These are phyloP conservation scores for Colletotrichum sublineola DNA, from an alignment of 2,329 filamentous ascomycete species.

Conservation along the genomic window DNA sequence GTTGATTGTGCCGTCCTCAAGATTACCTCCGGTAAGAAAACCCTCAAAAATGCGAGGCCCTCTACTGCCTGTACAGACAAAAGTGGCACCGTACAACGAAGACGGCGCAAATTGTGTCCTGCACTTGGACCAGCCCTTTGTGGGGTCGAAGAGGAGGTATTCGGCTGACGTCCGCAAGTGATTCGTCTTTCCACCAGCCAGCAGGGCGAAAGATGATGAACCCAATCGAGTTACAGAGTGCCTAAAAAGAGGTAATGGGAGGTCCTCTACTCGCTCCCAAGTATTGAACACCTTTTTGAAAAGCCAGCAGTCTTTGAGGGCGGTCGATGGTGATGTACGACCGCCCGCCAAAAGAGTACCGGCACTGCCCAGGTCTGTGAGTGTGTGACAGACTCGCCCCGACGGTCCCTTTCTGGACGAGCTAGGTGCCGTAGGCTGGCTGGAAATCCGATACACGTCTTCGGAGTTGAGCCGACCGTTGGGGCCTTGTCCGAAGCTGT, in stretches of 20 bases:
- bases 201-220: conserved; percentile 64
- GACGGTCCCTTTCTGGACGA: conserved; percentile 53
- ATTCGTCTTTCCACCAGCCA: conserved; percentile 73
- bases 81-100: conserved; percentile 59
- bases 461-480: conserved; percentile 62
- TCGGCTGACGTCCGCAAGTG: conserved; percentile 61
- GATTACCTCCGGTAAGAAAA: conserved; percentile 80
- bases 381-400: conserved; percentile 79
- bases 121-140: conserved; percentile 63
- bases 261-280: conserved; percentile 75
- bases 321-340: conserved; percentile 78
- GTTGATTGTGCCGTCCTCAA: conserved; percentile 71
- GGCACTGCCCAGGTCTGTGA: conserved; percentile 72
- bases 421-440: conserved; percentile 33
- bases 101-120: conserved; percentile 50
- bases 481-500: conserved; percentile 59
- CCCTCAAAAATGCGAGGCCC: conserved; percentile 62
- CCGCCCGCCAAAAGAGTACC: conserved; percentile 81
- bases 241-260: conserved; percentile 81
- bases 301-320: conserved; percentile 82
- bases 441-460: conserved; percentile 60
- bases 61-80: conserved; percentile 49
- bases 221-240: conserved; percentile 73
- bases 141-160: conserved; percentile 66
- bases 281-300: conserved; percentile 64